Evolutionary conservation across 2,329 filamentous ascomycete species (phyloP), one percentile per base, ranked within the genome.

Genomic region (Akanthomyces muscarius): DNA sequence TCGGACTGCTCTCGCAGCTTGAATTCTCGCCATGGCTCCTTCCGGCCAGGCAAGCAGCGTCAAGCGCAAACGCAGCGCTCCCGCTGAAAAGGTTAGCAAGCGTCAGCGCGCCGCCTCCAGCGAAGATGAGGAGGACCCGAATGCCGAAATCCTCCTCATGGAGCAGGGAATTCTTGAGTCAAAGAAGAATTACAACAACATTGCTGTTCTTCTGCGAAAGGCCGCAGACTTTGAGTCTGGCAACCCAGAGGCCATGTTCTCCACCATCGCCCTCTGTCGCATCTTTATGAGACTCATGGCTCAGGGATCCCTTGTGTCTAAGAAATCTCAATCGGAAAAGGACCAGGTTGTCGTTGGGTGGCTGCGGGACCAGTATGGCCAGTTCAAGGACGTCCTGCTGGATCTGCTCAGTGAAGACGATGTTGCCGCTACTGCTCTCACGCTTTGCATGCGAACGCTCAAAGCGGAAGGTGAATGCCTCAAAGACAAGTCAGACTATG

Each of bases 161-260:
- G 93, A 97, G 77, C 82, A 86, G 66, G 88, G 90, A 63, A 92
- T 98, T 62, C 77, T 92, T 65, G 88, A 95, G 74, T 96, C 92
- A 56, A 90, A 87, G 71, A 91, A 92, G 75, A 86, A 97, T 76
- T 96, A 96, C 81, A 96, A 97, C 80, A 92, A 96, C 72, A 94
- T 98, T 70, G 83, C 86, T 8, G 85, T 83, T 13, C 78, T 98
- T 44, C 80, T 96, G 52, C 82, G 82, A 48, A 83, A 69, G 18
- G 75, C 76, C 51, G 86, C 69, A 76, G 86, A 44, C 73, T 73
- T 71, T 56, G 67, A 83, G 70, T 78, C 77, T 42, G 77, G 78
- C 33, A 75, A 82, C 3, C 74, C 79, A 2, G 83, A 88, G 50
- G 80, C 85, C 4, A 79, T 91, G 53, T 78, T 90, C 41, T 90